phyloP scores from a whole-genome alignment of 2,329 filamentous ascomycete genomes.

The Arthrobotrys iridis region DNA sequence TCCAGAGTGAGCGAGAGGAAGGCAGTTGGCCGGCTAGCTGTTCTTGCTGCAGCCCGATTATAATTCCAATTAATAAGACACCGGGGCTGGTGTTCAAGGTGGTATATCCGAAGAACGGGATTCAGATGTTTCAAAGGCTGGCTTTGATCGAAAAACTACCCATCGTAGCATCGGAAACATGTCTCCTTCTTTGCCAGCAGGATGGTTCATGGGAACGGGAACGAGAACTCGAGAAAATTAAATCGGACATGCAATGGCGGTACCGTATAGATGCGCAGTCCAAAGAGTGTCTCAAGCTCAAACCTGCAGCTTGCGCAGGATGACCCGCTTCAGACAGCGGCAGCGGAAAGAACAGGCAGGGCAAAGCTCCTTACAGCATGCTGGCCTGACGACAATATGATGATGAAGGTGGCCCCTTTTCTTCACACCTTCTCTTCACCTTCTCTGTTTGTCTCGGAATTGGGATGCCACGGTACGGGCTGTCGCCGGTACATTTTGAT shows the following conservation, averaged over 20 bases:
- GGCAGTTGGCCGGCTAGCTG: conserved; percentile 8
- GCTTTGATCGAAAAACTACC: neutral
- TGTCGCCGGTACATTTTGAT: conserved; percentile 10
- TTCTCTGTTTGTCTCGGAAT: neutral
- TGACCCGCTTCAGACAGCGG: conserved; percentile 44
- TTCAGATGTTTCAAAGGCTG: conserved; percentile 7
- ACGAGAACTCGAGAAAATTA: conserved; percentile 12
- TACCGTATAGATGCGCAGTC: conserved; percentile 37
- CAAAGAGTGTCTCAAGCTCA: conserved; percentile 49
- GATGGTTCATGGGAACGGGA: conserved; percentile 29
- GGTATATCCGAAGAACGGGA: conserved; percentile 27
- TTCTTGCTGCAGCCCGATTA: conserved; percentile 5
- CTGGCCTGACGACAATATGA: conserved; percentile 9
- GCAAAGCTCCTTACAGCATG: conserved; percentile 41
- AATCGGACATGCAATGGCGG: neutral
- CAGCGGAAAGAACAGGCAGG: conserved; percentile 38
- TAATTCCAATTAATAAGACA: conserved; percentile 47
- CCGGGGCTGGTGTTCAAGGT: conserved; percentile 19
- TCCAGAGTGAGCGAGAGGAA: conserved; percentile 2
- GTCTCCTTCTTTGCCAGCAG: conserved; percentile 21
- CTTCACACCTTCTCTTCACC: neutral
- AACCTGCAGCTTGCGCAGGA: conserved; percentile 36
- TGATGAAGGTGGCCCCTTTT: neutral
- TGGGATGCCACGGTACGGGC: neutral
- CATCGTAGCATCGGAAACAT: conserved; percentile 3